Base-by-base conservation (phyloP, 2,329 filamentous ascomycete species). In the Fusarium sp. region DNA sequence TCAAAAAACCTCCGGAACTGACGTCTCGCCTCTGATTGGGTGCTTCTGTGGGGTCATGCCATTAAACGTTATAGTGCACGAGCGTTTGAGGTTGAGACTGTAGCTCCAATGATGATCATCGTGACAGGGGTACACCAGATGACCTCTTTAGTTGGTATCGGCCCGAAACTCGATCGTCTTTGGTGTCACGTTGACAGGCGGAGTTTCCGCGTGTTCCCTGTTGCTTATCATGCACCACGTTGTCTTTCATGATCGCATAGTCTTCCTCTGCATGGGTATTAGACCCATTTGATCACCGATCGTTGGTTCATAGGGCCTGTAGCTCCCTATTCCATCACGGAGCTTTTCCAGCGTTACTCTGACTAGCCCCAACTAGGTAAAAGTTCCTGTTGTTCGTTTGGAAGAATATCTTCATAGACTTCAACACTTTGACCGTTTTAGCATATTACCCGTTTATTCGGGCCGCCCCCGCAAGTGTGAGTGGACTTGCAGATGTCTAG, bases 401-500 rank as follows among this genome's bases (percentile, higher is more conserved):
- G 36, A 35, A 15, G 31, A 42, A 44, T 29, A 38, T 53, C 18
- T 52, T 52, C 12, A 27, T 4, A 12, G n/a, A 6, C n/a, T 35
- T 35, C 17, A 25, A 22, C 12, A 25, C 47, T 20, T 50, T 25
- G 33, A 35, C 47, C 29, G 12, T 50, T 35, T 50, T 35, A 50
- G 47, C 25, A 39, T 39, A 38, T 31, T 10, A 7, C n/a, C 20
- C 22, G 27, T 64, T 22, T 7, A 68, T 52, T 68, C 65, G 65
- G 65, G 57, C 64, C 65, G 65, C 65, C 57, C 50, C 65, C 50
- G 65, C 65, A 69, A 25, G 35, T 53, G 50, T 52, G 42, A 33
- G 45, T 47, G 64, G 62, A 39, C 36, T 62, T 15, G 29, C 17
- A 54, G 10, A 7, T 35, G 25, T 36, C 46, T 38, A 17, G 33